Conservation (phyloP, 148 eudicot genomes). For the Rhododendron henanense region DNA sequence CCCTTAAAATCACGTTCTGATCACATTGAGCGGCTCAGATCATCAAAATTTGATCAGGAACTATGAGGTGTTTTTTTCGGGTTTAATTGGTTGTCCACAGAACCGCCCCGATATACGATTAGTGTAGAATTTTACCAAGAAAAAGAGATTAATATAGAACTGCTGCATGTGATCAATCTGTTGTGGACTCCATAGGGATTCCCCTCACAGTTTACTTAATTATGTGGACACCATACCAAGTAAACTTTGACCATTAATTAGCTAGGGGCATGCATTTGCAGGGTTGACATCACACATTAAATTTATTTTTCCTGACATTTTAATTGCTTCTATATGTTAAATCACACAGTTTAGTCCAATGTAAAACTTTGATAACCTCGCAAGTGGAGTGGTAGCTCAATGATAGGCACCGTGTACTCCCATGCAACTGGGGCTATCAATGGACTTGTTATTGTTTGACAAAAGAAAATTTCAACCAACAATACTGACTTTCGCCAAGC, state of each 20-base stretch:
- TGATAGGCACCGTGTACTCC: not conserved
- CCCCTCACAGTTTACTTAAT: not conserved
- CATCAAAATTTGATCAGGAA: too few relatives aligned
- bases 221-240: not conserved
- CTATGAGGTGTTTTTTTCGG: too few relatives aligned
- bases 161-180: not conserved
- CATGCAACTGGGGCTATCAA: too few relatives aligned
- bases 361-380: not conserved
- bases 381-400: not conserved
- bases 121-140: too few relatives aligned
- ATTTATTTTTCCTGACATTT: not conserved
- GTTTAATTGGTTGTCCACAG: too few relatives aligned
- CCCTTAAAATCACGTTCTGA: too few relatives aligned
- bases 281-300: not conserved
- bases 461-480: too few relatives aligned
- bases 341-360: not conserved
- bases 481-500: too few relatives aligned
- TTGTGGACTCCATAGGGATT: not conserved
- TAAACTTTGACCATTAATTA: not conserved
- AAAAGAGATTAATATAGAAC: not conserved
- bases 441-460: too few relatives aligned
- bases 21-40: too few relatives aligned
- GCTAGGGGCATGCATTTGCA: not conserved
- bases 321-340: not conserved
- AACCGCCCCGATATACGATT: too few relatives aligned